A percentile compares a stretch with the other conserved stretches of the same genome.
Evolutionary conservation across 306 rosid species (phyloP).

Genomic region (Hylodesmum podocarpum): DNA sequence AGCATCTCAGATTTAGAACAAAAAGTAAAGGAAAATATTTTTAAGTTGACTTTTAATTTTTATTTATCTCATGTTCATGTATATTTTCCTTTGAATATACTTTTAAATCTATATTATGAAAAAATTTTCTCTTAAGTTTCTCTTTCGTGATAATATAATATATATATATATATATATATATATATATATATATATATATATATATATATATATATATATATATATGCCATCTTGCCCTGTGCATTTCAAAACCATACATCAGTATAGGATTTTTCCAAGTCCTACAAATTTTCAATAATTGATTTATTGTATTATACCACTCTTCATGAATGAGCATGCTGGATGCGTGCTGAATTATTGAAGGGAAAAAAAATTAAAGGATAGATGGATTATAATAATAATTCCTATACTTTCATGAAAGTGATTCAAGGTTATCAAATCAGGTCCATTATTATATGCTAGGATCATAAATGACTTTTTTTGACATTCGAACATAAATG

Average conservation of each 20-base stretch:
- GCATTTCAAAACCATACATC: neutral
- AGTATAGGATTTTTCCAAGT: neutral
- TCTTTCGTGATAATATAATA: neutral
- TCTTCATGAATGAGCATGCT: neutral
- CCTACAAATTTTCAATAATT: neutral
- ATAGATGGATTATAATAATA: constrained; percentile 8
- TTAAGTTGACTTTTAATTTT: neutral
- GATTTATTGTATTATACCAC: neutral
- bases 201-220: too few relatives aligned
- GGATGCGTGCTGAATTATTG: neutral
- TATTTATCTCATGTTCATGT: neutral
- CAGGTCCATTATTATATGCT: neutral
- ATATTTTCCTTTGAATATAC: neutral
- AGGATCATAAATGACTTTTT: constrained; percentile 15
- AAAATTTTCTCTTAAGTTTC: neutral
- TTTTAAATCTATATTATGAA: neutral
- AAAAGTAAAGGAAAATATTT: neutral
- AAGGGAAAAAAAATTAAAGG: neutral
- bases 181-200: too few relatives aligned
- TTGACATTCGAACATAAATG: neutral
- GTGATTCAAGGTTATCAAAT: neutral
- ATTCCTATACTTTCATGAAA: neutral
- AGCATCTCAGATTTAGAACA: neutral
- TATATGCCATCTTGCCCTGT: neutral
- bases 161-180: too few relatives aligned